Percentiles rank a stretch among this genome's conserved stretches.
Evolutionary conservation across 805 yeast species (phyloP).

Genomic region (Grigorovia yakushimaensis): DNA sequence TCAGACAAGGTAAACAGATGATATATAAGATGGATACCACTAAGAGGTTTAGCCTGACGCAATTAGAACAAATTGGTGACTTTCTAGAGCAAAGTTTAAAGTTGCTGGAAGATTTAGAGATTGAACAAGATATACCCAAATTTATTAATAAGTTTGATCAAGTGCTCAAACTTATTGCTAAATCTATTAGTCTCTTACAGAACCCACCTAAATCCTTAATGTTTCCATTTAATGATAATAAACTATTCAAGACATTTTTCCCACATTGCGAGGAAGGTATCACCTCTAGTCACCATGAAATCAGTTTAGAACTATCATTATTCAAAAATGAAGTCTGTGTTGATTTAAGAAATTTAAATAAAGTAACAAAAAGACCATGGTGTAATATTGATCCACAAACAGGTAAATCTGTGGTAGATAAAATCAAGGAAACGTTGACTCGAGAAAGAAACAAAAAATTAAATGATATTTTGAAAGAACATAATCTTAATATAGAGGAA

Average conservation of each 20-base stretch:
- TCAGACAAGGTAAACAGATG: slow-evolving; percentile 35
- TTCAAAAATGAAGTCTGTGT: slow-evolving; percentile 54
- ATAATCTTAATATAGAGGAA: slow-evolving; percentile 29
- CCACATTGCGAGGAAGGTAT: slow-evolving; percentile 22
- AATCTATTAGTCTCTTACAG: slow-evolving; percentile 27
- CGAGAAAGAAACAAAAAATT: slow-evolving; percentile 33
- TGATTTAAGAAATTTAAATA: slow-evolving; percentile 44
- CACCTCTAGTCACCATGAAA: slow-evolving; percentile 27
- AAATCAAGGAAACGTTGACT: slow-evolving; percentile 45
- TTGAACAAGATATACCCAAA: slow-evolving; percentile 32
- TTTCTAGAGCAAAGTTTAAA: slow-evolving; percentile 13
- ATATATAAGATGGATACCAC: slow-evolving; percentile 31
- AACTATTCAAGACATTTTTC: slow-evolving; percentile 39
- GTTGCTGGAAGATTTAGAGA: slow-evolving; percentile 29
- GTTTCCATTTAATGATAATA: slow-evolving; percentile 47
- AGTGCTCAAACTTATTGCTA: slow-evolving; percentile 14
- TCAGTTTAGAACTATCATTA: slow-evolving; percentile 49
- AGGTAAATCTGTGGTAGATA: slow-evolving; percentile 50
- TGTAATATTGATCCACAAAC: slow-evolving; percentile 35
- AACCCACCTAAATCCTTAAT: slow-evolving; percentile 46
- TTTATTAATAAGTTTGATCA: slow-evolving; percentile 16
- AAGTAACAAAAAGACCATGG: slow-evolving; percentile 56
- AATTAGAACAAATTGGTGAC: slow-evolving; percentile 26
- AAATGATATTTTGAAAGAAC: slow-evolving; percentile 32
- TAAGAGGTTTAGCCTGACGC: slow-evolving; percentile 35